These are phyloP conservation scores for Xylaria sp. DNA, from an alignment of 2,329 filamentous ascomycete species.

Conservation along the genomic window DNA sequence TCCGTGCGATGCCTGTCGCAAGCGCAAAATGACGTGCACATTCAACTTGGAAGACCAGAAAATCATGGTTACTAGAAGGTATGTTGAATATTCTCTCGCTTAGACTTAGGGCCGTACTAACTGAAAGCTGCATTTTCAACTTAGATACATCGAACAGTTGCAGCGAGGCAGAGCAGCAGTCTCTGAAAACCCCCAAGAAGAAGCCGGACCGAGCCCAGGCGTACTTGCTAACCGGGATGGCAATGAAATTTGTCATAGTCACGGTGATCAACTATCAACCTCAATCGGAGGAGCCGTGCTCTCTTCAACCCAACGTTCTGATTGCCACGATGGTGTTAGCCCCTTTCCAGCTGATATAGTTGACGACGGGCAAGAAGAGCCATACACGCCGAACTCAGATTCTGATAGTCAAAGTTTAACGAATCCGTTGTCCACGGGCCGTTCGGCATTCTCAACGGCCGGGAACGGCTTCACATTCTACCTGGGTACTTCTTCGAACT, in stretches of 20 bases:
- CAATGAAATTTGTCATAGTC: not conserved
- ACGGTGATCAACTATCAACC: not conserved
- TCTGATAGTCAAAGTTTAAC: too few relatives aligned
- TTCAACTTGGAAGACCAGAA: constrained; percentile 13
- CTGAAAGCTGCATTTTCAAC: not conserved
- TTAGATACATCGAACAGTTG: constrained; percentile 18
- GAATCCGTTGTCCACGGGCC: too few relatives aligned
- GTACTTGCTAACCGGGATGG: not conserved
- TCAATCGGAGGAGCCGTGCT: not conserved
- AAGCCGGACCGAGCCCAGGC: not conserved
- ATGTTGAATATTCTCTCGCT: not conserved
- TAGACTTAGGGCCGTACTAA: not conserved
- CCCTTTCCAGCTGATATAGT: too few relatives aligned
- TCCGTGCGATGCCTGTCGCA: constrained; percentile 11
- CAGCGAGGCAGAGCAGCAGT: constrained; percentile 8
- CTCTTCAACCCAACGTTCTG: too few relatives aligned
- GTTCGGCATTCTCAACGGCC: too few relatives aligned
- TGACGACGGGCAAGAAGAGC: too few relatives aligned
- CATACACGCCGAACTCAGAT: too few relatives aligned
- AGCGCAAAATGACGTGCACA: constrained; percentile 10
- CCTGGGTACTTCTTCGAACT: too few relatives aligned
- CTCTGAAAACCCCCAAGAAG: not conserved
- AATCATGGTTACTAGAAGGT: constrained; percentile 14
- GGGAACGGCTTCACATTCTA: too few relatives aligned
- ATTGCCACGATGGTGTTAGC: too few relatives aligned